These are phyloP conservation scores for Hygrophoropsis aurantiaca DNA, from an alignment of 768 basidiomycete species.

Conservation along the genomic window DNA sequence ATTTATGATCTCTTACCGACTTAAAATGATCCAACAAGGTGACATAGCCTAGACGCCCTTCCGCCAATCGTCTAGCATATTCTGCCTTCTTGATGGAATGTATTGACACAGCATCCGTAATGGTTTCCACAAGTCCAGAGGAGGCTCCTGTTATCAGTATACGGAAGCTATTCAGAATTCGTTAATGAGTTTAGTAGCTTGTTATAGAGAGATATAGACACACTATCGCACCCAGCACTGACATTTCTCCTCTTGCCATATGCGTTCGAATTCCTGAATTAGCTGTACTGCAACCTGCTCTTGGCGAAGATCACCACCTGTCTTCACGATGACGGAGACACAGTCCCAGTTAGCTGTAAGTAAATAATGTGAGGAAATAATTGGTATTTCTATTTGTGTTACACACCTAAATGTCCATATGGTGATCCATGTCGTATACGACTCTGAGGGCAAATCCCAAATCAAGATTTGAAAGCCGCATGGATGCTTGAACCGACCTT, in stretches of 20 bases:
- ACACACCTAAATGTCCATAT: slow-evolving; percentile 89
- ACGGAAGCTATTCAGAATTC: slow-evolving; percentile 67
- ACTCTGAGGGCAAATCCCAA: slow-evolving; percentile 45
- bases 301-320: slow-evolving; percentile 93
- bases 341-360: slow-evolving; percentile 77
- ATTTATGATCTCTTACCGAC: slow-evolving; percentile 49
- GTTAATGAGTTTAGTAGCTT: background rate
- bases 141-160: slow-evolving; percentile 92
- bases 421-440: slow-evolving; percentile 92
- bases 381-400: slow-evolving; percentile 9
- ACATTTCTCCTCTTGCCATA: slow-evolving; percentile 94
- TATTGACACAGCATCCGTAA: slow-evolving; percentile 96
- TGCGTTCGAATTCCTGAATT: slow-evolving; percentile 87
- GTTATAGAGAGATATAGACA: slow-evolving; percentile 20
- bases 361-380: background rate
- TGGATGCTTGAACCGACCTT: slow-evolving; percentile 52
- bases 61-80: slow-evolving; percentile 84
- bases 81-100: slow-evolving; percentile 99
- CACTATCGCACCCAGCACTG: slow-evolving; percentile 94
- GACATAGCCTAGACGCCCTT: slow-evolving; percentile 82
- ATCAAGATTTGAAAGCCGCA: slow-evolving; percentile 5
- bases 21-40: slow-evolving; percentile 91
- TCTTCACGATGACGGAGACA: slow-evolving; percentile 97
- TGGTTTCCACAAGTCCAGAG: slow-evolving; percentile 96
- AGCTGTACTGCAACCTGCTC: slow-evolving; percentile 97